Base-by-base conservation (phyloP, 108 stramenopile genomes). In the Skeletonema grethae region DNA sequence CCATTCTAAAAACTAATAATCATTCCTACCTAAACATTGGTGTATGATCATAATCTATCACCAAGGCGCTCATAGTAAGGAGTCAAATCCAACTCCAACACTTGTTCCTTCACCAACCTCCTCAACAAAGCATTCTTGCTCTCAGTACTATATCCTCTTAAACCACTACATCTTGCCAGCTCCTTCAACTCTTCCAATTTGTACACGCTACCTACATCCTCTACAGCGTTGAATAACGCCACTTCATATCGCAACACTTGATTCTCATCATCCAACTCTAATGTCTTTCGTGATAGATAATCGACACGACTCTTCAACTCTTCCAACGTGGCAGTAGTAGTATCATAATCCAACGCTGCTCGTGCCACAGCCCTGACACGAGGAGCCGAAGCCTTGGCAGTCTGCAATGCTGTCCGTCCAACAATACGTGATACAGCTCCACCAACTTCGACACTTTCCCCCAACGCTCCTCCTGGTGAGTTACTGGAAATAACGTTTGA, bases 141-240 rank as follows among this genome's bases (percentile, higher is more conserved):
- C 50, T 79, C 77, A 46, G 24, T 67, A 36, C 70, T 67, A 63
- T 79, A 79, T 20, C 77, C 77, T 22, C 53, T 72, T 16, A 79
- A 11, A 35, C 70, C 66, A 13, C 53, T 46, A 34, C 56, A 32
- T 25, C 77, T 53, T 61, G 77, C 77, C 28, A 79, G 45, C 39
- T 79, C 77, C 48, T 79, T 79, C 61, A 79, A 67, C 48, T 79
- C 77, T 39, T 79, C 77, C 58, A 79, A 61, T 45, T 72, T 71
- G 67, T 72, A 79, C 50, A 39, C 29, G 24, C 70, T 32, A 7
- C 65, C 34, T 1, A 67, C 53, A 63, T 70, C 59, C 48, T 79
- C 77, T 16, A 72, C 77, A 8, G 65, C 77, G 43, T 67, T 53
- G 61, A 65, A 79, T 20, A 79, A 31, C 6, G 77, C 70, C 38